Base-by-base conservation (phyloP, 2,329 filamentous ascomycete species). In the Pseudogymnoascus sp. region DNA sequence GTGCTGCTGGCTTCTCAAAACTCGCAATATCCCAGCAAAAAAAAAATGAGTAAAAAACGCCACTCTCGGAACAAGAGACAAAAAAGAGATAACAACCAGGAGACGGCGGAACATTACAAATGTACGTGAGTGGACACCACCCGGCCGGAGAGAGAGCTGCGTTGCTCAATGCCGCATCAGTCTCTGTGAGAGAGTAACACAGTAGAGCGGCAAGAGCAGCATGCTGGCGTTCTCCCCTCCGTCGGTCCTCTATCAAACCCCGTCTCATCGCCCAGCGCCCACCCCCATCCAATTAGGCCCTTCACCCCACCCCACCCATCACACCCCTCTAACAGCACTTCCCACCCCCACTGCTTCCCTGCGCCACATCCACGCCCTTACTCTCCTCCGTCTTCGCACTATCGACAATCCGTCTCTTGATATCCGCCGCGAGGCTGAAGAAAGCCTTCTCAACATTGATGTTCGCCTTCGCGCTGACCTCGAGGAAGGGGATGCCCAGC, bases 401-500 rank as follows among this genome's bases (percentile, higher is more conserved):
- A 76, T 97, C 93, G 78, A 97, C 95, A 76, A 97, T 88, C 71
- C 91, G 87, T 84, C 96, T 96, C 87, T 99, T 99, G 82, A 99
- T 97, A 75, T 97, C 93, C 68, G 89, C 86, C 14, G 95, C 95
- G 71, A 99, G 85, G 75, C 84, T 93, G 81, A 96, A 97, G 76
- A 99, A 99, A 16, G 95, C 95, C 81, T 97, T 93, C 78, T 99
- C 95, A 73, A 99, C 96, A 79, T 99, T 99, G 86, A 96, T 97
- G 81, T 97, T 97, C 81, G 90, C 93, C 84, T 99, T 99, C 68
- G 95, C 95, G 16, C 91, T 96, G 67, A 99, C 95, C 77, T 99
- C 95, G 75, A 99, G 89, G 83, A 99, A 99, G 18, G 95, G 93
- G 69, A 99, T 96, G 73, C 93, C 92, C 66, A 99, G 87, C 78